These are phyloP conservation scores for Acanthamoeba rhysodes DNA, from an alignment of 208 protist genomes.

Conservation along the genomic window DNA sequence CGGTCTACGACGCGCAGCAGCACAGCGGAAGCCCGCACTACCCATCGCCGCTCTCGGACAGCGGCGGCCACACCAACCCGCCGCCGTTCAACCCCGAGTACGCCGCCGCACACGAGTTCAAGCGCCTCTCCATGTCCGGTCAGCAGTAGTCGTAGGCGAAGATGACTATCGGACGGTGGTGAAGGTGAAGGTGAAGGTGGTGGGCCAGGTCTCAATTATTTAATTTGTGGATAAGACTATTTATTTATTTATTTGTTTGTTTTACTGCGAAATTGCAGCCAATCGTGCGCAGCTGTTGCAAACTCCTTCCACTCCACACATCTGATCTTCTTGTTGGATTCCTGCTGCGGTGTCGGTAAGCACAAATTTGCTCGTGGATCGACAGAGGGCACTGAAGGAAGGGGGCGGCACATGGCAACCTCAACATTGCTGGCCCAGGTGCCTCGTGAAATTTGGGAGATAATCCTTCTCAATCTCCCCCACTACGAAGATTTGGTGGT, in stretches of 20 bases:
- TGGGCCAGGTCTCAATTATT: no score
- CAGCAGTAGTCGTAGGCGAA: neutral
- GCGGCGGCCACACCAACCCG: neutral
- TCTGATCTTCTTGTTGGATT: no score
- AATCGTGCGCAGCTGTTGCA: no score
- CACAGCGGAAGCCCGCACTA: neutral
- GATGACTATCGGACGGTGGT: no score
- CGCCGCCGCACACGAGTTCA: neutral
- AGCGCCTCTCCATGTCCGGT: neutral
- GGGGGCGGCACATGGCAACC: neutral
- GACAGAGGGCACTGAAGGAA: neutral
- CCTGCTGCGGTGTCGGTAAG: no score
- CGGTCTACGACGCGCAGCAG: neutral
- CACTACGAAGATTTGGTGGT: slow-evolving; percentile 5
- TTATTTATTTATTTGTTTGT: neutral
- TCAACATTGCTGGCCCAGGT: neutral
- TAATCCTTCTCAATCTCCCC: slow-evolving; percentile 5
- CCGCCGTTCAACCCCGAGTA: slow-evolving; percentile 25
- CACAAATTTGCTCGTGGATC: neutral
- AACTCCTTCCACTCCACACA: no score
- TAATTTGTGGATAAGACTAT: neutral
- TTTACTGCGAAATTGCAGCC: no score
- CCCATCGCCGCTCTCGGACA: neutral
- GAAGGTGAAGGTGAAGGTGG: no score
- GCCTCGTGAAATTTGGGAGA: slow-evolving; percentile 21